Evolutionary conservation across 768 basidiomycete species (phyloP).

Genomic region (Chalciporus chontae): DNA sequence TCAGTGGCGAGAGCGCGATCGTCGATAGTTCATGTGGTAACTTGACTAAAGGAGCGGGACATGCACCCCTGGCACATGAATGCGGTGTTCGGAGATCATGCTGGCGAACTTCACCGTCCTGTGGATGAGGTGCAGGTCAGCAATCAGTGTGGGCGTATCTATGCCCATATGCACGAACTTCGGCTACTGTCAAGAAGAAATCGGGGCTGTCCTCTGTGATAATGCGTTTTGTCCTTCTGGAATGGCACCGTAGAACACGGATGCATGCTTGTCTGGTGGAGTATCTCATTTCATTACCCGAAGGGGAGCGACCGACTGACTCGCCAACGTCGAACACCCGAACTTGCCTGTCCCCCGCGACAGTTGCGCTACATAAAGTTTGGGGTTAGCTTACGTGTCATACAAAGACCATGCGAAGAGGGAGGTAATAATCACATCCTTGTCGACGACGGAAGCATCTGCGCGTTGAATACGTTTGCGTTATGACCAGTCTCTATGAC

Average conservation of each 20-base stretch:
- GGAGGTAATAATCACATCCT: slow-evolving; percentile 55
- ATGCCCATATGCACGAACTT: slow-evolving; percentile 42
- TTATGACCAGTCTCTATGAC: slow-evolving; percentile 78
- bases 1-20: slow-evolving; percentile 69
- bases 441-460: slow-evolving; percentile 76
- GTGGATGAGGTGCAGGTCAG: slow-evolving; percentile 15
- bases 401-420: slow-evolving; percentile 3
- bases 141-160: slow-evolving; percentile 10
- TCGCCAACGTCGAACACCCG: slow-evolving; percentile 72
- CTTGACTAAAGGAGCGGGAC: slow-evolving; percentile 69
- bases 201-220: slow-evolving; percentile 77
- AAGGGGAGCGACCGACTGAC: slow-evolving; percentile 33
- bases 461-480: slow-evolving; percentile 81
- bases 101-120: slow-evolving; percentile 87
- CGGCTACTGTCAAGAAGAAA: slow-evolving; percentile 73
- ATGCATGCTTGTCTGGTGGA: slow-evolving; percentile 44
- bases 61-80: slow-evolving; percentile 51
- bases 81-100: slow-evolving; percentile 77
- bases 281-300: slow-evolving; percentile 45
- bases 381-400: slow-evolving; percentile 5
- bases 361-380: slow-evolving; percentile 56
- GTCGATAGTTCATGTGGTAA: slow-evolving; percentile 66
- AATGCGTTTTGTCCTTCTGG: slow-evolving; percentile 70
- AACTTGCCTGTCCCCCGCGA: slow-evolving; percentile 73
- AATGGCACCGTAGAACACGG: slow-evolving; percentile 67